Evolutionary conservation across 164 flowering plant species (phyloP), one percentile per base, ranked within the genome.

Genomic region (Paratinospora sagittata): DNA sequence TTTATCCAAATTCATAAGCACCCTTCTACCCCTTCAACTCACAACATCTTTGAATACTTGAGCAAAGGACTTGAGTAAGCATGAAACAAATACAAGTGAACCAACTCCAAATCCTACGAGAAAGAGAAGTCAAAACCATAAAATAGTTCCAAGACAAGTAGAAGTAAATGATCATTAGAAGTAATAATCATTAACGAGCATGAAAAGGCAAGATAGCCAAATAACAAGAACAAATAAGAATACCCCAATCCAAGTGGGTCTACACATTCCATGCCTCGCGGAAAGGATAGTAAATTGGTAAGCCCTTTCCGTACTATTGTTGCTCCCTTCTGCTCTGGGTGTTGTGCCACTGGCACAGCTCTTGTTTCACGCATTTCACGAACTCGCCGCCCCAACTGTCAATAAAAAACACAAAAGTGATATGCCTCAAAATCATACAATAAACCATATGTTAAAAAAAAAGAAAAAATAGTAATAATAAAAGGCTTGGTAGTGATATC

Each of bases 201-300:
- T 36, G 66, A 49, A 67, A 69, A 6, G 63, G 30, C 52, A 65
- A 30, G 13, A 43, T 64, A 66, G 16, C 33, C 1, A 70, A 41
- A 27, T 34, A 8, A 41, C 10, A 73, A 47, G 16, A 61, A 49
- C 14, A 65, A 33, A 71, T 34, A 75, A 71, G 27, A 23, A 82
- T 85, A 95, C 98, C 98, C 98, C 49, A 92, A 74, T 74, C 97
- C 97, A n/a, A 95, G 86, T 67, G 98, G 98, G 88, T 95, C 98
- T 57, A 95, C 75, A 74, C 90, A 92, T 77, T 95, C 98, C 89
- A 95, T 86, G 73, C 98, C 98, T 30, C 97, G 89, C 57, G 97
- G 90, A 74, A 95, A 83, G 2, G 98, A 95, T 77, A 81, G 88
- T 63, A 92, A 76, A 81, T 52, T 84, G 74, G 78, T 86, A 49